A percentile compares a stretch with the other conserved stretches of the same genome.
Conservation (phyloP, 306 rosid species). For the Fragaria nilgerrensis region DNA sequence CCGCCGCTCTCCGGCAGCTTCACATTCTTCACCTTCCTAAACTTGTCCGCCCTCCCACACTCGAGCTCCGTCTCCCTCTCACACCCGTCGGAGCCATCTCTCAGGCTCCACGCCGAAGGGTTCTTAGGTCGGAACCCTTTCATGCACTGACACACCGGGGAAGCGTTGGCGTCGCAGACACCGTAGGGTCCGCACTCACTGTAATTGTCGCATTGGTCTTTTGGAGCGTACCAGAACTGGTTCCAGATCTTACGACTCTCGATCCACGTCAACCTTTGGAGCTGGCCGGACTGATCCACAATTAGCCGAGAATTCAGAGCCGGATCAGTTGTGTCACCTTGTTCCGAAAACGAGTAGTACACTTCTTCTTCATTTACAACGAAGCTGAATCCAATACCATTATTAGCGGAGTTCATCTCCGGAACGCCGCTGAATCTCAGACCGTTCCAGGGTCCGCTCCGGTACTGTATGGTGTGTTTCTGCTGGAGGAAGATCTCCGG, state of each 20-base stretch:
- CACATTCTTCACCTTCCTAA: constrained; percentile 33
- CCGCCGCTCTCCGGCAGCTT: constrained; percentile 60
- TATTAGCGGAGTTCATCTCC: constrained; percentile 38
- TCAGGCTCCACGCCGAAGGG: constrained; percentile 52
- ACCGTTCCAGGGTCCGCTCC: constrained; percentile 91
- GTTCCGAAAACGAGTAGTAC: constrained; percentile 40
- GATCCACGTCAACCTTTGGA: constrained; percentile 48
- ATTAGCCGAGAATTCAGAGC: constrained; percentile 36
- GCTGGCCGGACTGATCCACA: constrained; percentile 30
- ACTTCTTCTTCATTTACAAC: constrained; percentile 30
- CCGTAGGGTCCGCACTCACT: constrained; percentile 59
- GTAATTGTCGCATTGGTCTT: constrained; percentile 60
- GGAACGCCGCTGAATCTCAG: constrained; percentile 68
- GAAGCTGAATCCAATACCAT: constrained; percentile 36
- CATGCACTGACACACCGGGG: constrained; percentile 64
- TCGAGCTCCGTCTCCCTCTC: constrained; percentile 43
- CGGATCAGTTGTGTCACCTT: not conserved
- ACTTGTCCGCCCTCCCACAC: constrained; percentile 41
- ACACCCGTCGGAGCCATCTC: constrained; percentile 84
- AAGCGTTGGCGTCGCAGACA: constrained; percentile 51
- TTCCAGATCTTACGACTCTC: constrained; percentile 41
- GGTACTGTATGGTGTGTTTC: not conserved
- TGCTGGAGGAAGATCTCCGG: constrained; percentile 47
- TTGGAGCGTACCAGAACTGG: constrained; percentile 55
- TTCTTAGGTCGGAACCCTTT: constrained; percentile 58